These are phyloP conservation scores for Starmerella stigmatis DNA, from an alignment of 805 yeast species.

Conservation along the genomic window DNA sequence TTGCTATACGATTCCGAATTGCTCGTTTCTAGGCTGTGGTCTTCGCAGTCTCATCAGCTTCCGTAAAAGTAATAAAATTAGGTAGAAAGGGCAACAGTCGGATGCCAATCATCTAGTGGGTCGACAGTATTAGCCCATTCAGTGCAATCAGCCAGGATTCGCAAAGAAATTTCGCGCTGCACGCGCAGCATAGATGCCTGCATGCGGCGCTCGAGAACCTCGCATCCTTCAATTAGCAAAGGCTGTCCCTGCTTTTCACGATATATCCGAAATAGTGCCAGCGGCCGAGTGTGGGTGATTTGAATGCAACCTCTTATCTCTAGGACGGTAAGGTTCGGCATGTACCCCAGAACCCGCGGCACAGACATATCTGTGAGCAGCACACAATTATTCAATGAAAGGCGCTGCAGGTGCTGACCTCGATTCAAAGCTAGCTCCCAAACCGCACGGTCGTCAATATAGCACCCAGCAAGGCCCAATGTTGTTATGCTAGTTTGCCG, in stretches of 20 bases:
- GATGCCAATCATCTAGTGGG: conserved; percentile 3
- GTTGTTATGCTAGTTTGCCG: conserved; percentile 52
- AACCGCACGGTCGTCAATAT: conserved; percentile 60
- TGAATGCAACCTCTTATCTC: conserved; percentile 58
- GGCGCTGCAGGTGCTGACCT: conserved; percentile 45
- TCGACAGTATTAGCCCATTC: conserved; percentile 31
- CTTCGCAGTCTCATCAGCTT: too few species aligned
- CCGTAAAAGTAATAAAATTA: background rate
- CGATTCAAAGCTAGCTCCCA: conserved; percentile 65
- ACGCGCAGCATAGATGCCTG: conserved; percentile 49
- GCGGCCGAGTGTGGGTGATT: conserved; percentile 49
- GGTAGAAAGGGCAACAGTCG: background rate
- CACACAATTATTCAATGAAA: conserved; percentile 67
- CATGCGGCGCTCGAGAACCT: conserved; percentile 48
- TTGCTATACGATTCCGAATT: too few species aligned
- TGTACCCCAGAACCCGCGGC: conserved; percentile 44
- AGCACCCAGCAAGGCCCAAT: conserved; percentile 82
- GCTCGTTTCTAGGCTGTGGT: too few species aligned
- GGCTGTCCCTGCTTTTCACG: conserved; percentile 34
- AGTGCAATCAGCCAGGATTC: conserved; percentile 51
- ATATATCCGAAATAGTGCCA: conserved; percentile 52
- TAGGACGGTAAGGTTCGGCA: conserved; percentile 55
- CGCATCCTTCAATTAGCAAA: conserved; percentile 71
- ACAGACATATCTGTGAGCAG: conserved; percentile 47
- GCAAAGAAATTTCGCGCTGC: conserved; percentile 46